A percentile compares a stretch with the other conserved stretches of the same genome.
Conservation (phyloP, 2,329 filamentous ascomycete genomes). For the Apiospora aurea region DNA sequence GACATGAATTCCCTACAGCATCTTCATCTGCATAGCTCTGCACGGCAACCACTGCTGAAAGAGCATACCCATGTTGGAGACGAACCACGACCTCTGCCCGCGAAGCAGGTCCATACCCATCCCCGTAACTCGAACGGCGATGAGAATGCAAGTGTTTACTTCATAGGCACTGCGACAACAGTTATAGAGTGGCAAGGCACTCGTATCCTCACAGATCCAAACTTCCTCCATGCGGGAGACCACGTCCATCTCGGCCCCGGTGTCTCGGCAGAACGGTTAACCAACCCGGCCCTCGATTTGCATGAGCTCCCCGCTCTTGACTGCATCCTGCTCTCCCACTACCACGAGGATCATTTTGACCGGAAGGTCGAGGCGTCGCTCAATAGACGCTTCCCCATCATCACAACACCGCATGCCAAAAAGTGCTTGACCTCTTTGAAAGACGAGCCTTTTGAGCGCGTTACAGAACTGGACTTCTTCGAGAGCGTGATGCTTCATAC, state of each 20-base stretch:
- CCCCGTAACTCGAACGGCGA: slow-evolving; percentile 31
- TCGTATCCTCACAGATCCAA: slow-evolving; percentile 65
- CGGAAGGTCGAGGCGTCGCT: slow-evolving; percentile 47
- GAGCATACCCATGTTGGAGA: slow-evolving; percentile 34
- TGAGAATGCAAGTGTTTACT: slow-evolving; percentile 56
- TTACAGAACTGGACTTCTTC: slow-evolving; percentile 63
- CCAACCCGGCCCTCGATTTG: slow-evolving; percentile 66
- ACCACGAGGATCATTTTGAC: slow-evolving; percentile 62
- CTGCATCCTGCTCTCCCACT: slow-evolving; percentile 67
- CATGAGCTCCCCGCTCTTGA: slow-evolving; percentile 66
- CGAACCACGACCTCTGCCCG: slow-evolving; percentile 31
- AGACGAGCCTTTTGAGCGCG: slow-evolving; percentile 59
- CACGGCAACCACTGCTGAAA: slow-evolving; percentile 41
- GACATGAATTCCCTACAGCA: slow-evolving; percentile 35
- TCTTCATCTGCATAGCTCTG: slow-evolving; percentile 35
- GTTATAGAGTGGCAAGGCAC: slow-evolving; percentile 61
- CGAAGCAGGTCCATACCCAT: slow-evolving; percentile 37
- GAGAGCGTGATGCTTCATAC: slow-evolving; percentile 54
- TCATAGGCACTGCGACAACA: slow-evolving; percentile 64
- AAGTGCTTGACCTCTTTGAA: slow-evolving; percentile 51
- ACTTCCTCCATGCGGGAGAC: slow-evolving; percentile 71
- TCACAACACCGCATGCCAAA: slow-evolving; percentile 69
- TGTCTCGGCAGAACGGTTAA: slow-evolving; percentile 60
- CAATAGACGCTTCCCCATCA: slow-evolving; percentile 62
- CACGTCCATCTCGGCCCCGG: slow-evolving; percentile 72